Evolutionary conservation across 352 stramenopile genomes (phyloP).

Genomic region (Phytophthora ohioensis): DNA sequence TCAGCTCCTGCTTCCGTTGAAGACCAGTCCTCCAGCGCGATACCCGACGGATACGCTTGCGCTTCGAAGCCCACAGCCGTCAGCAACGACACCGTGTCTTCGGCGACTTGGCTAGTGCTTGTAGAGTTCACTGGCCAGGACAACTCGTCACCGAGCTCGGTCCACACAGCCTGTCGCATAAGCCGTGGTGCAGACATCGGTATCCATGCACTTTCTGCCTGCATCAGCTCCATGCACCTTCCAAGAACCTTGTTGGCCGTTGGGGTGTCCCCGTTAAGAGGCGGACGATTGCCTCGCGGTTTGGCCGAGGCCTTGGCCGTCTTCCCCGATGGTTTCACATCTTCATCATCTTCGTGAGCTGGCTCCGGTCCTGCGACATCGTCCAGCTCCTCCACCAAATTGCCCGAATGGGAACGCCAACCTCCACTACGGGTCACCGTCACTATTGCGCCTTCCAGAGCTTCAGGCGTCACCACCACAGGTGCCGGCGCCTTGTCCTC

Average conservation of each 20-base stretch:
- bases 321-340: not conserved
- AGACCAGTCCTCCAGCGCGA: not conserved
- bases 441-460: not conserved
- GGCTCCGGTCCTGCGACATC: not conserved
- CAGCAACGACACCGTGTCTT: conserved; percentile 1
- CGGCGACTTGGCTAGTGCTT: conserved; percentile 2
- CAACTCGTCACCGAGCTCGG: too few species aligned
- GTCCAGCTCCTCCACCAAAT: not conserved
- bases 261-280: not conserved
- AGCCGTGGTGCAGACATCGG: too few species aligned
- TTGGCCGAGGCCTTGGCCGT: not conserved
- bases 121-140: not conserved
- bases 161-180: too few species aligned
- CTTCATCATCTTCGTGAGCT: too few species aligned
- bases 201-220: too few species aligned
- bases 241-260: too few species aligned
- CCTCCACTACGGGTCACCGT: not conserved
- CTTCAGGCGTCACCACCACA: not conserved
- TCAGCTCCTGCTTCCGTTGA: not conserved
- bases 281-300: not conserved
- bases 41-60: not conserved
- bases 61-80: not conserved
- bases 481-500: not conserved
- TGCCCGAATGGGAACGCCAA: not conserved
- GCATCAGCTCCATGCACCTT: too few species aligned